Evolutionary conservation across 352 stramenopile species (phyloP).

Genomic region (Globisporangium emineosum): DNA sequence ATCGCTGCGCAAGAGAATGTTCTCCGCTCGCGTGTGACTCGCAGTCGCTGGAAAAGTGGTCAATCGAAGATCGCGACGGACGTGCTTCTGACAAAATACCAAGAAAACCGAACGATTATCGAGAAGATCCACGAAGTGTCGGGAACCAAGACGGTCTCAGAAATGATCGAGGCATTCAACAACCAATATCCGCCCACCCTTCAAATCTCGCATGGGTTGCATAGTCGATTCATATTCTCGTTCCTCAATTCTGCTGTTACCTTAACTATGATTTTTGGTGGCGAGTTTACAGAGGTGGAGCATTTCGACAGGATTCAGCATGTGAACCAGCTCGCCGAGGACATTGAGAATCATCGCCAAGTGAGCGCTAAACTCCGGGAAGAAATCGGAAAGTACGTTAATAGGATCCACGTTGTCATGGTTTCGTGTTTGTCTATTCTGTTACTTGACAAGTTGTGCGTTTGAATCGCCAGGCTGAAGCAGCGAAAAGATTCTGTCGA

Average conservation of each 20-base stretch:
- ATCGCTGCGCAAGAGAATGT: constrained; percentile 46
- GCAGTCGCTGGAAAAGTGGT: constrained; percentile 66
- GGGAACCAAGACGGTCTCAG: constrained; percentile 69
- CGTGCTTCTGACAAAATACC: constrained; percentile 65
- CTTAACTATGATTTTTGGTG: constrained; percentile 20
- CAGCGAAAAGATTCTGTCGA: constrained; percentile 79
- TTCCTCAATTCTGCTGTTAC: constrained; percentile 3
- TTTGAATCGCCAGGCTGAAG: constrained; percentile 47
- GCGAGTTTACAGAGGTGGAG: constrained; percentile 44
- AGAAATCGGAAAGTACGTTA: constrained; percentile 71
- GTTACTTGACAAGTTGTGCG: not conserved
- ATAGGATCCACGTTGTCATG: not conserved
- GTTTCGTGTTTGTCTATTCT: not conserved
- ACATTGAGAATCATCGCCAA: constrained; percentile 74
- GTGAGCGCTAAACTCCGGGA: constrained; percentile 70
- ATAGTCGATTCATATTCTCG: not conserved
- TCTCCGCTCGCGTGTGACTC: constrained; percentile 46
- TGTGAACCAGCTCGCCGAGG: constrained; percentile 77
- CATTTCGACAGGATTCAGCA: constrained; percentile 83
- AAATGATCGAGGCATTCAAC: constrained; percentile 86
- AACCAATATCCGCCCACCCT: constrained; percentile 53
- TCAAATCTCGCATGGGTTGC: not conserved
- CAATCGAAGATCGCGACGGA: constrained; percentile 68
- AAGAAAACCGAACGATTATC: constrained; percentile 78
- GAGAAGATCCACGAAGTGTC: constrained; percentile 83